These are phyloP conservation scores for Agrocybe pediades DNA, from an alignment of 768 basidiomycete species.

Conservation along the genomic window DNA sequence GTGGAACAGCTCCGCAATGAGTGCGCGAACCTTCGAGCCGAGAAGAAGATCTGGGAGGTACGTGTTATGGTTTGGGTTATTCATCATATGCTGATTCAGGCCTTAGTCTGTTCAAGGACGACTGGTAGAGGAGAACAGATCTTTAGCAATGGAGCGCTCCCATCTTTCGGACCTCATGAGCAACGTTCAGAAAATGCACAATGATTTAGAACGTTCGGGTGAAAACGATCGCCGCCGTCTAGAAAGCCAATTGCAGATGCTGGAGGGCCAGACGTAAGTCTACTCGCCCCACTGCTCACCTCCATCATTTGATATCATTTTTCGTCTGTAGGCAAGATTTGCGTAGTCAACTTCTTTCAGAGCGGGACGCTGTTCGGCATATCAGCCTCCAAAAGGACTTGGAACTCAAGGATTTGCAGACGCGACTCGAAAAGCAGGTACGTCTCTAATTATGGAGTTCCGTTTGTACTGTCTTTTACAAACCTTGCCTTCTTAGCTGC, in stretches of 20 bases:
- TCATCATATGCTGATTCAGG: not conserved
- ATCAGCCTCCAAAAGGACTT: constrained; percentile 80
- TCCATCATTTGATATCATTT: not conserved
- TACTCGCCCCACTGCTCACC: not conserved
- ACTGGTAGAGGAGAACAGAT: constrained; percentile 84
- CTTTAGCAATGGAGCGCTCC: constrained; percentile 76
- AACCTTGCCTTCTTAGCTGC: constrained; percentile 39
- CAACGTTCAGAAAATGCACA: constrained; percentile 90
- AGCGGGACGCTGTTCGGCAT: constrained; percentile 75
- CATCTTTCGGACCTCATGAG: constrained; percentile 86
- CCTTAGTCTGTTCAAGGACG: constrained; percentile 74
- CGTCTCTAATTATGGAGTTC: constrained; percentile 22
- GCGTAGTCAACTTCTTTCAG: constrained; percentile 66
- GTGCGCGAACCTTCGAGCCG: constrained; percentile 83
- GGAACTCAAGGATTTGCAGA: constrained; percentile 74
- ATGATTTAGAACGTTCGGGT: constrained; percentile 80
- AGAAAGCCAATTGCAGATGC: constrained; percentile 75
- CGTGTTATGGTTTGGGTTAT: constrained; percentile 14
- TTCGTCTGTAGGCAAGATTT: constrained; percentile 64
- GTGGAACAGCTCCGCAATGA: constrained; percentile 85
- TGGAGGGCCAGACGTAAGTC: constrained; percentile 78
- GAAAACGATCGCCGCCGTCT: constrained; percentile 82
- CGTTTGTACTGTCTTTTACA: not conserved
- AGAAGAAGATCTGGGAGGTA: constrained; percentile 94
- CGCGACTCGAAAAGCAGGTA: constrained; percentile 71